Evolutionary conservation across 345 rosid species (phyloP), one percentile per base, ranked within the genome.

Genomic region (Anastatica hierochuntica): DNA sequence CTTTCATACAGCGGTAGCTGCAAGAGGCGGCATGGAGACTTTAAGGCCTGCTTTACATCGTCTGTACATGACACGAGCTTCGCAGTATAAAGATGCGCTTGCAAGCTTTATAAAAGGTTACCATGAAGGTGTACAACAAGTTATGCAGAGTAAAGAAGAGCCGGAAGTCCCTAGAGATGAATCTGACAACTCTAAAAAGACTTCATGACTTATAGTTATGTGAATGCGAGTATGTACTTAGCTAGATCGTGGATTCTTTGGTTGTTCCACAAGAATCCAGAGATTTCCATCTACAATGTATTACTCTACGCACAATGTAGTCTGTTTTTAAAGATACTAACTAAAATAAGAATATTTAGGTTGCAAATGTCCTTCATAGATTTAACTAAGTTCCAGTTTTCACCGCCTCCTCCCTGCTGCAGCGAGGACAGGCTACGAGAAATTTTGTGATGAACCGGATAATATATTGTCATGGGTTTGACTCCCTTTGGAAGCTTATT

Each of bases 11-110:
- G 97, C 81, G 50, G 81, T 88, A 56, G 97, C 95, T 72, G 94
- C 94, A 26, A 80, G 79, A 71, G 95, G 99, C 53, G 97, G 95
- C 18, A 82, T 83, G 85, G 94, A 83, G 79, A 83, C 95, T 15
- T 54, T 88, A 52, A 74, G 81, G 71, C 95, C 95, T 54, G 89
- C 95, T 45, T 80, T 75, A 76, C 99, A 88, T 62, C 78, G 85
- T 45, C 50, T 92, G 29, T 88, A 83, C 84, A 81, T 85, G 95
- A 88, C 84, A 12, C 77, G 88, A 64, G 95, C 84, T 49, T 85
- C 95, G 54, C 77, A 88, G 3, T 92, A 78, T 44, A 78, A 75
- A 77, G 95, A 92, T 70, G 94, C 88, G 66, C 83, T 88, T 31
- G 42, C 74, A 51, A 77, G 81, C 72, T 81, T 84, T 56, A 60